Base-by-base conservation (phyloP, 306 rosid species). In the Glycine soja region DNA sequence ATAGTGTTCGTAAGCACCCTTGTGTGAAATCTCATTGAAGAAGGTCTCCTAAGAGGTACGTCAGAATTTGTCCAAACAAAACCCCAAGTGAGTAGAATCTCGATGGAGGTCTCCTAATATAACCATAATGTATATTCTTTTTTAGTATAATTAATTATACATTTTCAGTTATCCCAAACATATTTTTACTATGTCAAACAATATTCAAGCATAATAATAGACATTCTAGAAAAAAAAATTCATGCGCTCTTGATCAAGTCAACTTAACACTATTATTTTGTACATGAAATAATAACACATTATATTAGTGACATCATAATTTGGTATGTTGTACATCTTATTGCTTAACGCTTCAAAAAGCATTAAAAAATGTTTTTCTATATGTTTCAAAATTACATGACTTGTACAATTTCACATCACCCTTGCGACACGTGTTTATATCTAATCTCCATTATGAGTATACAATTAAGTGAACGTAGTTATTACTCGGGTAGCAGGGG, bases 401-500 rank as follows among this genome's bases (percentile, higher is more conserved):
- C 43, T 62, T 14, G 48, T 65, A 14, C 13, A 66, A n/a, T 42
- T 66, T n/a, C 6, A 66, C 4, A 7, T 3, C 7, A 66, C 72
- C 48, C 30, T 32, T 63, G 70, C 18, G 13, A n/a, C 0, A 36
- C 48, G 19, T 3, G 46, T 38, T 3, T 7, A 7, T 38, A 13
- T 38, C 10, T 36, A 36, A 40, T 59, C 62, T 38, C 30, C 42
- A 66, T 16, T 8, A 8, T 7, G 24, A 57, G 16, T 52, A 6
- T 50, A 76, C 64, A 47, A 24, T 57, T 40, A 46, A 61, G 47
- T 43, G 15, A 85, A 24, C 61, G 70, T 15, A 52, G 48, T 58
- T 32, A 62, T 83, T 89, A 93, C 45, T 91, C 93, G 6, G 97
- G 96, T 59, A 95, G 85, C n/a, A 93, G 70, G 36, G 97, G 97